phyloP scores from a whole-genome alignment of 441 rosid species.

The Corymbia citriodora region DNA sequence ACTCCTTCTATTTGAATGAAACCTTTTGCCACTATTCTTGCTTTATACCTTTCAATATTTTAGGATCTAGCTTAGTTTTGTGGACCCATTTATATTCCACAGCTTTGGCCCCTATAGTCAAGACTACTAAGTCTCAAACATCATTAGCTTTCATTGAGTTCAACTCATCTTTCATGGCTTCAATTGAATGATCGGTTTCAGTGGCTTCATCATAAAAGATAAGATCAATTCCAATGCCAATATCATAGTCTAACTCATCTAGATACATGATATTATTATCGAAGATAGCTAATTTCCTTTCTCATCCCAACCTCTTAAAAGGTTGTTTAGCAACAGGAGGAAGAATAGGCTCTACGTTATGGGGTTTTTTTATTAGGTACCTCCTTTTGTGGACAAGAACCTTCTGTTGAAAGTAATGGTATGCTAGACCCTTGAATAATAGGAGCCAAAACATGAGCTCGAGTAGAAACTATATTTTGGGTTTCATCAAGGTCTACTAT shows the following conservation, averaged over 20 bases:
- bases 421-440: not conserved
- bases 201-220: not conserved
- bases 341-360: not conserved
- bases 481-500: not conserved
- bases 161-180: not conserved
- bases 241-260: not conserved
- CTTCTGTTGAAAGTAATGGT: not conserved
- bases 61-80: not conserved
- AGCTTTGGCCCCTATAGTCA: not conserved
- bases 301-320: not conserved
- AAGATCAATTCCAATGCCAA: not conserved
- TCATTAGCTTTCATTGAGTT: not conserved
- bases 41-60: too few relatives aligned
- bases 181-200: not conserved
- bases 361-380: not conserved
- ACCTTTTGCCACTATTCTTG: too few relatives aligned
- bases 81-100: not conserved
- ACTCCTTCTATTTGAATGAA: too few relatives aligned
- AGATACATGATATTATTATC: not conserved
- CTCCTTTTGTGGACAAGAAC: fast-evolving
- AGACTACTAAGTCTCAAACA: fast-evolving
- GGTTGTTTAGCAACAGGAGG: not conserved
- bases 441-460: not conserved
- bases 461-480: not conserved
- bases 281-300: not conserved